Conservation (phyloP, 495 filamentous ascomycete species). For the Annulohypoxylon moriforme region DNA sequence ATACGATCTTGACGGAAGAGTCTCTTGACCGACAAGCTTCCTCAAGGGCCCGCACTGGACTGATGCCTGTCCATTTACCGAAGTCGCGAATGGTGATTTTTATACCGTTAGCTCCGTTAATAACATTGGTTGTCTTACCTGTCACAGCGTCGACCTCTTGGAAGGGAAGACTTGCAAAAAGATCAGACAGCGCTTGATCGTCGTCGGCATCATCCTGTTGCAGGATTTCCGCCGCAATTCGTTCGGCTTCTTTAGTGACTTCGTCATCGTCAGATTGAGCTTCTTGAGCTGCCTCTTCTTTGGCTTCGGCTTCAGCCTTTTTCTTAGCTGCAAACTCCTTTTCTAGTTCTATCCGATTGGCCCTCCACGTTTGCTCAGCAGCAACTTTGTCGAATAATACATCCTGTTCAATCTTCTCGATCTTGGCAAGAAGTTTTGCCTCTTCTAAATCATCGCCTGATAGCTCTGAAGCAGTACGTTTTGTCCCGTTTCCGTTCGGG, state of each 20-base stretch:
- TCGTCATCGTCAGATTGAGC: slow-evolving; percentile 57
- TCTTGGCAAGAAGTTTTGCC: slow-evolving; percentile 73
- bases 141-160: slow-evolving; percentile 65
- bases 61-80: slow-evolving; percentile 79
- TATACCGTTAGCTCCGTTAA: slow-evolving; percentile 61
- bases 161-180: slow-evolving; percentile 78
- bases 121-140: slow-evolving; percentile 62
- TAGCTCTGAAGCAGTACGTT: background rate
- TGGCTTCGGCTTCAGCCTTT: slow-evolving; percentile 50
- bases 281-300: slow-evolving; percentile 49
- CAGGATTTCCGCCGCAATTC: slow-evolving; percentile 62
- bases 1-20: slow-evolving; percentile 70
- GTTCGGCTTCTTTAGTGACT: slow-evolving; percentile 60
- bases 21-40: slow-evolving; percentile 90
- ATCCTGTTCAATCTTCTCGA: slow-evolving; percentile 83
- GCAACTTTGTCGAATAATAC: slow-evolving; percentile 83
- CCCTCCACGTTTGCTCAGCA: slow-evolving; percentile 79
- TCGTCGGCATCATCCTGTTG: slow-evolving; percentile 63
- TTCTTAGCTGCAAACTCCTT: slow-evolving; percentile 60
- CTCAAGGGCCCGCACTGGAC: slow-evolving; percentile 78
- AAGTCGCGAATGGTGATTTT: slow-evolving; percentile 79
- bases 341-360: slow-evolving; percentile 72
- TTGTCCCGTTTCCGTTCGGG: slow-evolving; percentile 15
- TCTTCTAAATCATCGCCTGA: slow-evolving; percentile 60
- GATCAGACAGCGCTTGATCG: slow-evolving; percentile 63